phyloP scores from a whole-genome alignment of 176 grass and related monocot genomes.

The Olyra latifolia region DNA sequence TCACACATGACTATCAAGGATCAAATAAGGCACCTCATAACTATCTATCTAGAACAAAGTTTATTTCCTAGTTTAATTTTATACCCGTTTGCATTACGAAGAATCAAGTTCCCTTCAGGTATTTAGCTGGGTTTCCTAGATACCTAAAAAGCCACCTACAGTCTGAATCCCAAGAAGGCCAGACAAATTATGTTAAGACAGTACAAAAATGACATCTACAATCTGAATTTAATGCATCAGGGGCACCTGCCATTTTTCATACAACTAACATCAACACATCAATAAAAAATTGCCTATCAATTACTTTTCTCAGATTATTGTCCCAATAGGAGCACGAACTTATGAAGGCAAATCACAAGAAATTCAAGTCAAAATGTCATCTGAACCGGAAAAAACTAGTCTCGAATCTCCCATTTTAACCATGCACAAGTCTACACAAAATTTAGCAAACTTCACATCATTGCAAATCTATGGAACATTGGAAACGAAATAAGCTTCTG shows the following conservation, averaged over 20 bases:
- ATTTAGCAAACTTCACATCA: neutral
- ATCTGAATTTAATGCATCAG: neutral
- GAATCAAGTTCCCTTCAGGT: neutral
- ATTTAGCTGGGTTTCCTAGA: slow-evolving; percentile 10
- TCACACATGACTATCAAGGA: neutral
- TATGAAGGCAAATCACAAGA: neutral
- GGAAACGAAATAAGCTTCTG: neutral
- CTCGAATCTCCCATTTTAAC: neutral
- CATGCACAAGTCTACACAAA: neutral
- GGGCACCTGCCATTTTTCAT: neutral
- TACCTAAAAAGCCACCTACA: neutral
- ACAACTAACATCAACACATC: neutral
- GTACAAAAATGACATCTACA: neutral
- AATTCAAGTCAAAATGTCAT: neutral
- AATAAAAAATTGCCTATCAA: neutral
- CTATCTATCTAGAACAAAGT: neutral
- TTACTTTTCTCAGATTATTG: neutral
- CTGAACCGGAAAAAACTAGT: neutral
- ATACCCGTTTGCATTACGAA: neutral
- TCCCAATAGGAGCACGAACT: neutral
- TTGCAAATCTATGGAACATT: neutral
- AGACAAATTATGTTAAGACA: neutral
- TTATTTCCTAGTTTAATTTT: neutral
- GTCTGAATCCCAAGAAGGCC: neutral
- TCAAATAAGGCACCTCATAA: neutral